These are phyloP conservation scores for Wickerhamiella infanticola DNA, from an alignment of 1,139 yeast genomes.

Conservation along the genomic window DNA sequence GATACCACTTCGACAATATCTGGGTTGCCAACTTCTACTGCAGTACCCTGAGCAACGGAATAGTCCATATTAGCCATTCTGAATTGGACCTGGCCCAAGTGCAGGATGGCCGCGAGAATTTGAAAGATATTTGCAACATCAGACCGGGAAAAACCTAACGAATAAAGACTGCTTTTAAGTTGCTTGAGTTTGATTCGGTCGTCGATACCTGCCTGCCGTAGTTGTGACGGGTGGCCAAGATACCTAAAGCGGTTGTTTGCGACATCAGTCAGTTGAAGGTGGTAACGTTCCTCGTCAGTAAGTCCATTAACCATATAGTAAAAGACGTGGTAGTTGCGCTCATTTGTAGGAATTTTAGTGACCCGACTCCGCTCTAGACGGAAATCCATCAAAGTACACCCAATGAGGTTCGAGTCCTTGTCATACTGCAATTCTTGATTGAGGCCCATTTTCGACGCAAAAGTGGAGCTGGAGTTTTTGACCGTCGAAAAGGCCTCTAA, in stretches of 20 bases:
- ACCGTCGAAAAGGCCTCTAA: conserved; percentile 28
- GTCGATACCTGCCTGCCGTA: conserved; percentile 24
- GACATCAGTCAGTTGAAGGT: conserved; percentile 22
- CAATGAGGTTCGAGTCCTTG: conserved; percentile 25
- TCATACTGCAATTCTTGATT: conserved; percentile 29
- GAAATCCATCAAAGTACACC: conserved; percentile 27
- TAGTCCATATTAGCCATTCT: conserved; percentile 23
- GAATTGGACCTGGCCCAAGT: conserved; percentile 28
- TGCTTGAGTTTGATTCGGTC: conserved; percentile 25
- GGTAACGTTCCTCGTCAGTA: conserved; percentile 25
- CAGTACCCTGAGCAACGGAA: conserved; percentile 19
- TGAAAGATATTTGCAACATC: conserved; percentile 31
- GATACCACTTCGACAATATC: conserved; percentile 26
- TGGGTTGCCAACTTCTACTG: conserved; percentile 25
- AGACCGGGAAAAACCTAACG: conserved; percentile 26
- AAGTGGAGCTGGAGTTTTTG: conserved; percentile 22
- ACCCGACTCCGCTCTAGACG: conserved; percentile 28
- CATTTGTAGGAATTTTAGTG: conserved; percentile 28
- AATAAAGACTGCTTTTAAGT: conserved; percentile 24
- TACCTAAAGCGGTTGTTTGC: conserved; percentile 23
- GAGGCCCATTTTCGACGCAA: conserved; percentile 27
- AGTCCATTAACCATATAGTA: conserved; percentile 28
- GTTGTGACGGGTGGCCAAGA: conserved; percentile 29
- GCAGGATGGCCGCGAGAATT: conserved; percentile 30
- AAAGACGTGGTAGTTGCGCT: conserved; percentile 29